Conservation (phyloP, 352 stramenopile genomes). For the Phytopythium cucurbitacearum region DNA sequence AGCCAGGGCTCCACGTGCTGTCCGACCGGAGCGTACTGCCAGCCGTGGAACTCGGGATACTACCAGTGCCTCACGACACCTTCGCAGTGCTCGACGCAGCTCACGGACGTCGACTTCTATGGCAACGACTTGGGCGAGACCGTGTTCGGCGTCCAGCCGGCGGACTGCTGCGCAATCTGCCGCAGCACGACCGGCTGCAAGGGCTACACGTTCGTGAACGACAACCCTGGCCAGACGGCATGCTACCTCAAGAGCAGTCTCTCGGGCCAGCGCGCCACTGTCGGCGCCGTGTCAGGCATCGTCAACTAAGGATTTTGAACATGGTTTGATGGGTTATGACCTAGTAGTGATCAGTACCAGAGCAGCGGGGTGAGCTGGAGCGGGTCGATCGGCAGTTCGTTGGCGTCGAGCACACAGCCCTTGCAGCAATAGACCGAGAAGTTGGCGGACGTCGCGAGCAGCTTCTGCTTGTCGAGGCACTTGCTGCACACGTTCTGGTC, state of each 20-base stretch:
- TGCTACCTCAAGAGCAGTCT: constrained; percentile 49
- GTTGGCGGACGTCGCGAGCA: constrained; percentile 28
- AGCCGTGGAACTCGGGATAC: constrained; percentile 18
- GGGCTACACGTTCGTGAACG: constrained; percentile 29
- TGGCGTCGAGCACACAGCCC: constrained; percentile 35
- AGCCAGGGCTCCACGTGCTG: constrained; percentile 10
- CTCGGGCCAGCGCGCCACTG: constrained; percentile 16
- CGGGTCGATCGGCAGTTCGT: constrained; percentile 31
- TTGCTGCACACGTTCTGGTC: constrained; percentile 32
- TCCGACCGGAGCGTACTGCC: constrained; percentile 17
- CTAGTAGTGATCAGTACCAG: too few relatives aligned
- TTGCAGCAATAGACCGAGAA: constrained; percentile 50
- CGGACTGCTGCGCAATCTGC: constrained; percentile 12
- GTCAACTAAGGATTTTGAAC: too few relatives aligned
- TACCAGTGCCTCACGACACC: constrained; percentile 18
- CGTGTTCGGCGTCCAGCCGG: constrained; percentile 9
- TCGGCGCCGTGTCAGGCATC: constrained; percentile 29
- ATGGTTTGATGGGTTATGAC: too few relatives aligned
- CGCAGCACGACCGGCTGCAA: constrained; percentile 12
- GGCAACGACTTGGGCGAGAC: constrained; percentile 15
- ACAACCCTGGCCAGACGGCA: constrained; percentile 33
- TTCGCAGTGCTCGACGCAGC: constrained; percentile 9
- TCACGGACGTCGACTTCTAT: constrained; percentile 11
- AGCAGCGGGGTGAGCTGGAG: background rate
- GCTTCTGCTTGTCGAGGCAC: constrained; percentile 37